Conservation (phyloP, 2,329 filamentous ascomycete species). For the Ascochyta koolunga region DNA sequence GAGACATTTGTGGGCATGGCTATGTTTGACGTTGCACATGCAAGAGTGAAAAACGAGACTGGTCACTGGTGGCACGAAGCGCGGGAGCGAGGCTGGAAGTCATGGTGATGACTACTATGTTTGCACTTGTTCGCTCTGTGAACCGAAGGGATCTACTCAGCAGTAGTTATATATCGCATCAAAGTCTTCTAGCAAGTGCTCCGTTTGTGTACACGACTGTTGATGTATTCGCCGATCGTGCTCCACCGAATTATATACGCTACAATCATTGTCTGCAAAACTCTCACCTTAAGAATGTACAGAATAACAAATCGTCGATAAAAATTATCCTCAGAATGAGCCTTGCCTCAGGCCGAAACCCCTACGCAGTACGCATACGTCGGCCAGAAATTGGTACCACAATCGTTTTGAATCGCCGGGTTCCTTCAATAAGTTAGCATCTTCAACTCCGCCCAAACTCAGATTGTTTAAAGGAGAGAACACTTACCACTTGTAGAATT, state of each 20-base stretch:
- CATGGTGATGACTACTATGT: slow-evolving; percentile 11
- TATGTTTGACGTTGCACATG: slow-evolving; percentile 13
- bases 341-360: slow-evolving; percentile 3
- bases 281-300: slow-evolving; percentile 4
- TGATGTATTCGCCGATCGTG: slow-evolving; percentile 9
- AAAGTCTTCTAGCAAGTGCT: slow-evolving; percentile 8
- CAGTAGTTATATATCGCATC: slow-evolving; percentile 5
- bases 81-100: slow-evolving; percentile 12
- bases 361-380: slow-evolving; percentile 6
- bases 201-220: slow-evolving; percentile 9
- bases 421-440: slow-evolving; percentile 9
- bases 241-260: slow-evolving; percentile 7
- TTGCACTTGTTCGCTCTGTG: slow-evolving; percentile 4
- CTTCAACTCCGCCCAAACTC: slow-evolving; percentile 5
- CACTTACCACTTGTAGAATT: too few relatives aligned
- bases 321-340: slow-evolving; percentile 1
- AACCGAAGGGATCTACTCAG: slow-evolving; percentile 1
- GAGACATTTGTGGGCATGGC: slow-evolving; percentile 16
- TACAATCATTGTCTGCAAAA: slow-evolving; percentile 4
- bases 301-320: slow-evolving; percentile 4
- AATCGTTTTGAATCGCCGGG: slow-evolving; percentile 5
- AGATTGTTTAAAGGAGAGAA: slow-evolving; percentile 11
- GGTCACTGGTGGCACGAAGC: neutral
- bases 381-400: slow-evolving; percentile 7
- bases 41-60: slow-evolving; percentile 10